Evolutionary conservation across 257 asterid species (phyloP).

Genomic region (Solanum peruvianum): DNA sequence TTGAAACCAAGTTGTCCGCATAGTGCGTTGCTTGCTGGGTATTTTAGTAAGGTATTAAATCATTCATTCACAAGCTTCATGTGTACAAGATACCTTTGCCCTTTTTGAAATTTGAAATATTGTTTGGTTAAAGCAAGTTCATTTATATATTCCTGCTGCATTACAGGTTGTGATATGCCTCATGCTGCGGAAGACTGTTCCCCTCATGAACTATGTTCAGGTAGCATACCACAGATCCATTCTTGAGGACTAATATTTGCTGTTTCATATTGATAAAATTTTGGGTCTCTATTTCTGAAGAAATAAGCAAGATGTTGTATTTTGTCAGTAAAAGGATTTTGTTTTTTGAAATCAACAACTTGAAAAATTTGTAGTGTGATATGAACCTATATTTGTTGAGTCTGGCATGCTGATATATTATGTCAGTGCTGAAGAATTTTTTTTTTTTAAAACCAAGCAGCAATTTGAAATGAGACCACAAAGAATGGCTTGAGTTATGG

Average conservation of each 20-base stretch:
- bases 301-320: neutral
- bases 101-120: neutral
- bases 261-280: neutral
- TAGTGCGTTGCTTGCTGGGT: slow-evolving; percentile 87
- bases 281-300: neutral
- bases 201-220: slow-evolving; percentile 92
- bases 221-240: slow-evolving; percentile 15
- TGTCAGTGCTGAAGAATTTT: neutral
- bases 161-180: slow-evolving; percentile 89
- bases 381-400: neutral
- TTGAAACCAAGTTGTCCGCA: slow-evolving; percentile 83
- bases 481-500: neutral
- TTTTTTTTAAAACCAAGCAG: neutral
- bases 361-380: neutral
- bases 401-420: neutral
- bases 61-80: neutral
- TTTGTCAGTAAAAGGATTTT: neutral
- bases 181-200: slow-evolving; percentile 80
- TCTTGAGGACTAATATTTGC: neutral
- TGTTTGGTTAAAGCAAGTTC: slow-evolving; percentile 1
- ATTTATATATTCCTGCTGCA: slow-evolving; percentile 11
- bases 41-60: slow-evolving; percentile 79
- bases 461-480: neutral
- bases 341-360: neutral
- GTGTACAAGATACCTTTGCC: neutral